Evolutionary conservation across 2,329 filamentous ascomycete species (phyloP), one percentile per base, ranked within the genome.

Genomic region (Fusarium cicatricum): DNA sequence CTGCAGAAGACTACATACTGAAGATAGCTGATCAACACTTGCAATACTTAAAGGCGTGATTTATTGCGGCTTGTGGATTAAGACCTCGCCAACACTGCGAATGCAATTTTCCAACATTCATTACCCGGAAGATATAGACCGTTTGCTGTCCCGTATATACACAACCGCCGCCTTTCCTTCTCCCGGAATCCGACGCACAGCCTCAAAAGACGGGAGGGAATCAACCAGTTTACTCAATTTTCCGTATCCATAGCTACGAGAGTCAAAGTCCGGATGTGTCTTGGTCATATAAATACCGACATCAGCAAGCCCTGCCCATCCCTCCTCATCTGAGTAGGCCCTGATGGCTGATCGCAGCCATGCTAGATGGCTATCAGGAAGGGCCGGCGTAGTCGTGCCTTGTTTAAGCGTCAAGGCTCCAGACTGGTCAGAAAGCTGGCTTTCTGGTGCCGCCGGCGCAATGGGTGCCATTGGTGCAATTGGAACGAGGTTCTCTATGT

Each of bases 241-340:
- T 2, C 7, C 5, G 17, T 58, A 71, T 0, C 70, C 70, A 14
- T 69, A 74, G 1, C 43, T 72, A 2, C 71, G 64, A 7, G 60
- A 12, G 28, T 73, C 71, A 19, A 74, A 75, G 8, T 73, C 71
- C 0, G 72, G 66, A 11, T 70, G 56, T 48, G 55, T 57, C 46
- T 66, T 67, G 7, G 21, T 62, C 14, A 74, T 60, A 5, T 72
- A 55, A 2, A 1, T 0, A 4, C 72, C 72, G 2, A 75, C 64
- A 0, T 44, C 19, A 4, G 65, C 62, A 3, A 75, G 70, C 3
- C 51, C 42, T 4, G 71, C 69, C 67, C 70, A 72, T 0, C 71
- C 72, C 0, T 70, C 67, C 1, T 67, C 64, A 2, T 65, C 65
- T 0, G 65, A 66, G 1, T 44, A 48, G 1, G 51, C 61, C 8